These are phyloP conservation scores for Colletotrichum scovillei DNA, from an alignment of 2,329 filamentous ascomycete genomes.

Conservation along the genomic window DNA sequence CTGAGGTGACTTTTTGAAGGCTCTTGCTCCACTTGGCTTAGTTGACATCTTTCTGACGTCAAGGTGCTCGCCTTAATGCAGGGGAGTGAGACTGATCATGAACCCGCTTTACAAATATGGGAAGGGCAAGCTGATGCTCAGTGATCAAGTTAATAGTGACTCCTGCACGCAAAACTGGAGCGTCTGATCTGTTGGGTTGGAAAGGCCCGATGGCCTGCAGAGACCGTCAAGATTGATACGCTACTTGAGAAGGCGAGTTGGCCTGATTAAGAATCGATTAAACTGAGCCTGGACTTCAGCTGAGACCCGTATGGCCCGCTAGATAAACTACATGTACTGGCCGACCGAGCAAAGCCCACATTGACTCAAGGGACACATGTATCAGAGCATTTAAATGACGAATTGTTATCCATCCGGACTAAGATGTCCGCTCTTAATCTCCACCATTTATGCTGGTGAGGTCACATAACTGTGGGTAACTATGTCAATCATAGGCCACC, in stretches of 20 bases:
- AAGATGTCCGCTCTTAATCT: constrained; percentile 4
- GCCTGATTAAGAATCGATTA: neutral
- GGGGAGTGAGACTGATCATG: neutral
- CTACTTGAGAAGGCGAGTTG: too few species aligned
- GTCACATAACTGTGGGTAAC: constrained; percentile 1
- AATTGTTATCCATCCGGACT: constrained; percentile 1
- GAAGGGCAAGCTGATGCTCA: neutral
- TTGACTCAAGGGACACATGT: neutral
- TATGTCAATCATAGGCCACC: neutral
- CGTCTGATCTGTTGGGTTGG: neutral
- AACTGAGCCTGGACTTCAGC: neutral
- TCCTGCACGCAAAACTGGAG: neutral
- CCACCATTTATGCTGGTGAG: neutral
- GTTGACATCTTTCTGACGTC: constrained; percentile 24
- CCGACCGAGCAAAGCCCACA: neutral
- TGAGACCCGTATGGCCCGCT: neutral
- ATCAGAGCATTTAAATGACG: neutral
- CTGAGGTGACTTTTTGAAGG: neutral
- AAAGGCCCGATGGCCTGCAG: neutral
- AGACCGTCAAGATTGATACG: too few species aligned
- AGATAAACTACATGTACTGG: constrained; percentile 1
- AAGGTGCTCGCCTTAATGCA: neutral
- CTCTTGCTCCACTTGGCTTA: neutral
- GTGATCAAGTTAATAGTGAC: neutral
- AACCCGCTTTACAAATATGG: neutral